phyloP scores from a whole-genome alignment of 306 rosid genomes.

The Prosopis cineraria region DNA sequence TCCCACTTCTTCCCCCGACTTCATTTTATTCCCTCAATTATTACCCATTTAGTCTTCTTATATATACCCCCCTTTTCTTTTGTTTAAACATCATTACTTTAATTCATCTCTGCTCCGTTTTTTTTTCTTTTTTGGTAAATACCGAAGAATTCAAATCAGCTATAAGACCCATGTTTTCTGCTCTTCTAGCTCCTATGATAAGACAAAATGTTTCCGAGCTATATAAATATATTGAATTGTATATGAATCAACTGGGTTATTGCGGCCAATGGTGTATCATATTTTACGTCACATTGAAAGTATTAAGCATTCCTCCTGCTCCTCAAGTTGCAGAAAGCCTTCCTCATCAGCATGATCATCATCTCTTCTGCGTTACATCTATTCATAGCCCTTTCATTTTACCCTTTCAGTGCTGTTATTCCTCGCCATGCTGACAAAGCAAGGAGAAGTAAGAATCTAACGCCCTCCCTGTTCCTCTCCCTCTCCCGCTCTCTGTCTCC shows the following conservation, averaged over 20 bases:
- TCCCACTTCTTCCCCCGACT: constrained; percentile 24
- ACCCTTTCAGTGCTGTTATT: neutral
- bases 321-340: constrained; percentile 39
- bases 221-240: neutral
- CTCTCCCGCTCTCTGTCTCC: neutral
- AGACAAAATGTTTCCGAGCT: constrained; percentile 24
- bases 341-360: constrained; percentile 28
- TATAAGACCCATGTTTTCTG: constrained; percentile 49
- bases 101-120: neutral
- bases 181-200: constrained; percentile 33
- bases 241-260: neutral
- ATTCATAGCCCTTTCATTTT: constrained; percentile 29
- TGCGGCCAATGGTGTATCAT: constrained; percentile 28
- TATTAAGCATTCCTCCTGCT: neutral
- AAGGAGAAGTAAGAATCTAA: constrained; percentile 41
- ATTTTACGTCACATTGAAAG: constrained; percentile 45
- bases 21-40: neutral
- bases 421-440: constrained; percentile 37
- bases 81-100: neutral
- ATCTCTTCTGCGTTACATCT: constrained; percentile 35
- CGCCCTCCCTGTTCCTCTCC: constrained; percentile 11
- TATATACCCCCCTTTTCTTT: neutral
- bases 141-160: constrained; percentile 46
- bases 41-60: neutral
- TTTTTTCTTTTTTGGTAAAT: neutral